Percentiles rank a stretch among this genome's conserved stretches.
phyloP scores from a whole-genome alignment of 371 early-diverging fungal species.

The Mucor irregularis region DNA sequence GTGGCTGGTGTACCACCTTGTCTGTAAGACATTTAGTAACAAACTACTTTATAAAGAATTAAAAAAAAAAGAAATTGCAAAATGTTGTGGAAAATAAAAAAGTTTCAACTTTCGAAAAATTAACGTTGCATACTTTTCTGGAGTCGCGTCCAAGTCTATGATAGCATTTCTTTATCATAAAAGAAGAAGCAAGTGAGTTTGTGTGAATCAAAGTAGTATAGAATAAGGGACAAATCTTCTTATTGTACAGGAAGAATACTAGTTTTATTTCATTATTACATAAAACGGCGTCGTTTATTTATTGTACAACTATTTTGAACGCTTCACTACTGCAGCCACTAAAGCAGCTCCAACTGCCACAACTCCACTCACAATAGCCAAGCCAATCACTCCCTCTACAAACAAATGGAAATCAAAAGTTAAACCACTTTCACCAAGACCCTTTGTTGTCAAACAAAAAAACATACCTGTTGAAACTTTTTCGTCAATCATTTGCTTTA shows the following conservation, averaged over 20 bases:
- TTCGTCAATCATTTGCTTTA: constrained; percentile 81
- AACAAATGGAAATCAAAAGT: neutral
- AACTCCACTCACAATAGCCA: constrained; percentile 86
- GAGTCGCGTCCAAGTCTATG: no score
- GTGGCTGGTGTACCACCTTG: constrained; percentile 8
- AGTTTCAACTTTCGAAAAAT: no score
- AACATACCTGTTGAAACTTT: constrained; percentile 76
- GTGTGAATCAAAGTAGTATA: no score
- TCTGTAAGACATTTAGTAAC: neutral
- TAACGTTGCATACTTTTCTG: no score
- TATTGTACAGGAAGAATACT: no score
- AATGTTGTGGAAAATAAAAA: no score
- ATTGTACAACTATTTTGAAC: constrained; percentile 19
- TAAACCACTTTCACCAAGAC: neutral
- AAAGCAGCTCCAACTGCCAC: constrained; percentile 65
- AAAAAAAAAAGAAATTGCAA: no score
- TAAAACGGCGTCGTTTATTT: no score
- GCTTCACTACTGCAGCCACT: constrained; percentile 43
- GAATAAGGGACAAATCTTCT: no score
- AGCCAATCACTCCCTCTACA: constrained; percentile 84
- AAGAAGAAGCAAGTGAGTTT: no score
- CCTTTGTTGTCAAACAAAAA: neutral
- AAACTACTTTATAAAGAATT: neutral
- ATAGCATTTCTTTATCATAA: no score
- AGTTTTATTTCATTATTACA: no score